phyloP scores from a whole-genome alignment of 331 rosid species.

The Erythrophleum ivorense region DNA sequence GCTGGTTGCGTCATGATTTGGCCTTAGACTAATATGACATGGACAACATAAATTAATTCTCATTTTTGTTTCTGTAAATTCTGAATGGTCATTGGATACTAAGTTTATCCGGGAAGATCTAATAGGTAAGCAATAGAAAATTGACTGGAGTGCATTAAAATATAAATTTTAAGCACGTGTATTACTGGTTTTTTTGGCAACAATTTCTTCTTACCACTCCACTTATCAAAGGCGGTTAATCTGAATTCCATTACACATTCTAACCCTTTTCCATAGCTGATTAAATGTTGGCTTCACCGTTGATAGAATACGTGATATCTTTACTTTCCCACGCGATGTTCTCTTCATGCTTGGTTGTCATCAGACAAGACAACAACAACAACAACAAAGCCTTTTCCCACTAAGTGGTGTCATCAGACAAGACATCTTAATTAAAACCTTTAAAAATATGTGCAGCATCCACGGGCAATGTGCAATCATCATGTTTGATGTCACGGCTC shows the following conservation, averaged over 20 bases:
- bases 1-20: too few relatives aligned
- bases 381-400: too few relatives aligned
- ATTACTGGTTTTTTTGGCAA: not conserved
- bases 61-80: not conserved
- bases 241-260: not conserved
- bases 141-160: not conserved
- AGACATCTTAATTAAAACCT: not conserved
- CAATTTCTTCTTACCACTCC: not conserved
- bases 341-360: not conserved
- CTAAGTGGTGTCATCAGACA: too few relatives aligned
- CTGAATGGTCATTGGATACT: not conserved
- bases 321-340: not conserved
- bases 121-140: not conserved
- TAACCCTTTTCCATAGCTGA: not conserved
- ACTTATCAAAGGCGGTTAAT: not conserved
- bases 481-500: conserved; percentile 76
- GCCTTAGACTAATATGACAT: too few relatives aligned
- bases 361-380: too few relatives aligned
- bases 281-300: too few relatives aligned
- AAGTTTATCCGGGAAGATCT: too few relatives aligned
- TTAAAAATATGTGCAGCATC: conserved; percentile 49
- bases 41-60: not conserved
- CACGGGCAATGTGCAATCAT: conserved; percentile 79
- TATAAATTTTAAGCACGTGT: not conserved
- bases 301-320: not conserved